Conservation (phyloP, 805 yeast species). For the Kluyveromyces dobzhanskii region DNA sequence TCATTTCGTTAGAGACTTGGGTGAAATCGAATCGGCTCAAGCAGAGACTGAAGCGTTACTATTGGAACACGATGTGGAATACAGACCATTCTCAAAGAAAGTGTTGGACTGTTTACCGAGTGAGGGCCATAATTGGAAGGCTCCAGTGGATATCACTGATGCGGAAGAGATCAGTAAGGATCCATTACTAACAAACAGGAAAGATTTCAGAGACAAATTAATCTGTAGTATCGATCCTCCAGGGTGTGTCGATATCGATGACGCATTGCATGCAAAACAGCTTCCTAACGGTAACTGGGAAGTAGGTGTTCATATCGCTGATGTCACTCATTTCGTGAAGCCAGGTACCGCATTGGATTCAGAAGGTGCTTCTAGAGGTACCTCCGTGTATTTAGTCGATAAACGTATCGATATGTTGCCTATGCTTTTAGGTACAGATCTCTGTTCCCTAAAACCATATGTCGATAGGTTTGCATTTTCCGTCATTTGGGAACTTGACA, state of each 20-base stretch:
- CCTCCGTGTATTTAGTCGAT: conserved; percentile 94
- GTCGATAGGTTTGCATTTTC: conserved; percentile 96
- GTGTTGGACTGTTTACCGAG: conserved; percentile 87
- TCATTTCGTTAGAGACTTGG: conserved; percentile 83
- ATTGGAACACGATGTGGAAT: conserved; percentile 93
- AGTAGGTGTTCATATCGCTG: conserved; percentile 99
- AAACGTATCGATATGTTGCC: conserved; percentile 99
- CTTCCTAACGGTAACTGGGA: conserved; percentile 92
- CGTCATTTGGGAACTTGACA: conserved; percentile 90
- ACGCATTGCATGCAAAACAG: conserved; percentile 81
- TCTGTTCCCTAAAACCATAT: conserved; percentile 90
- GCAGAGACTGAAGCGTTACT: conserved; percentile 95
- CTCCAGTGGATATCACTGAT: conserved; percentile 54
- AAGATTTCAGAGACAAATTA: conserved; percentile 78
- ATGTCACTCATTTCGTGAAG: conserved; percentile 94
- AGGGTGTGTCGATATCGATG: conserved; percentile 96
- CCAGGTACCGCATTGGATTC: conserved; percentile 85
- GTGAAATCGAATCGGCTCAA: conserved; percentile 81
- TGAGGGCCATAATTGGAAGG: conserved; percentile 92
- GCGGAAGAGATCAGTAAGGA: conserved; percentile 46
- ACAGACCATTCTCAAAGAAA: conserved; percentile 87
- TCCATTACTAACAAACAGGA: conserved; percentile 47
- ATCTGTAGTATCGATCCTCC: conserved; percentile 98
- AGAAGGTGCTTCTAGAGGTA: conserved; percentile 96
- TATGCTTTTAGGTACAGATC: conserved; percentile 84